Percentiles rank a stretch among this genome's conserved stretches.
Evolutionary conservation across 2,329 filamentous ascomycete genomes (phyloP).

Genomic region (Epicoccum nigrum): DNA sequence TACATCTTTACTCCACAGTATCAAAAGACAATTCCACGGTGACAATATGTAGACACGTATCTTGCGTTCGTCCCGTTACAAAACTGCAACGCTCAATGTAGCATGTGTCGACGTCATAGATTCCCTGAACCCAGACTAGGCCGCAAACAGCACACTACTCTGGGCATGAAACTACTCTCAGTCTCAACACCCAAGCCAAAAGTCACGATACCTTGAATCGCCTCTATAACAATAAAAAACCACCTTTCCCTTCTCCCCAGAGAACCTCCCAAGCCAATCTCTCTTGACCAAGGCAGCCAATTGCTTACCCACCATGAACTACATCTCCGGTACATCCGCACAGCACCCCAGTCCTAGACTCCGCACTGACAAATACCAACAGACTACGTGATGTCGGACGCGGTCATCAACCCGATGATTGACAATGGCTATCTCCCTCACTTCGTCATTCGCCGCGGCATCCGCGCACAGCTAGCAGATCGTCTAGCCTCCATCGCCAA

Average conservation of each 20-base stretch:
- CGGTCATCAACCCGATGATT: slow-evolving; percentile 54
- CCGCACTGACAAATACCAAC: not conserved
- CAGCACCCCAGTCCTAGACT: not conserved
- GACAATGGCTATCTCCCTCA: slow-evolving; percentile 71
- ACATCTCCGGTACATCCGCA: slow-evolving; percentile 36
- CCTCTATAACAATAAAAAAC: not conserved
- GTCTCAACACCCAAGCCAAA: slow-evolving; percentile 11
- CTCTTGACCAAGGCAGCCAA: too few relatives aligned
- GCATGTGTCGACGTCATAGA: slow-evolving; percentile 18
- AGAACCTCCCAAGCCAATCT: too few relatives aligned
- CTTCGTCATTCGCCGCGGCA: slow-evolving; percentile 67
- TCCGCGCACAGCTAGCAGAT: slow-evolving; percentile 68
- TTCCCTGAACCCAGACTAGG: not conserved
- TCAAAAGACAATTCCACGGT: too few relatives aligned
- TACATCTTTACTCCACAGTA: not conserved
- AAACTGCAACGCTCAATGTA: slow-evolving; percentile 15
- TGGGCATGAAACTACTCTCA: slow-evolving; percentile 12
- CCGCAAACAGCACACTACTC: slow-evolving; percentile 19
- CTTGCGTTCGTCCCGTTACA: not conserved
- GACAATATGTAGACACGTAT: not conserved
- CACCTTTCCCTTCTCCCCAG: too few relatives aligned
- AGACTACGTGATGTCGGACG: slow-evolving; percentile 37
- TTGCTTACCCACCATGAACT: slow-evolving; percentile 35
- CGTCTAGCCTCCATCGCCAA: slow-evolving; percentile 63
- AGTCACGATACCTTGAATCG: slow-evolving; percentile 14